phyloP scores from a whole-genome alignment of 768 basidiomycete genomes.

The Candolleomyces aberdarensis region DNA sequence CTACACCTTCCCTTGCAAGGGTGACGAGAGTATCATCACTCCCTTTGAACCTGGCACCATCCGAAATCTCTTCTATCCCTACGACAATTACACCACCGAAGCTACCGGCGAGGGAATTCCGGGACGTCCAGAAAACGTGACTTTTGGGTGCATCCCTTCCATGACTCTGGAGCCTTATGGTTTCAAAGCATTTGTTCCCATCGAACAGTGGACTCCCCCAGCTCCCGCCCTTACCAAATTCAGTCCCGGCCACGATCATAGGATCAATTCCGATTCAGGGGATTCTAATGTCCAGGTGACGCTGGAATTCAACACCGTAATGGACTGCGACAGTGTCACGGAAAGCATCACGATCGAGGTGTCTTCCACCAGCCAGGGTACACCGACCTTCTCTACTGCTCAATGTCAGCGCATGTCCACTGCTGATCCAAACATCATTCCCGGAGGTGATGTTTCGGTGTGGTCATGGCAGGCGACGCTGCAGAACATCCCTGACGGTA shows the following conservation, averaged over 20 bases:
- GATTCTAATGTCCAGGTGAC: constrained; percentile 62
- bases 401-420: constrained; percentile 50
- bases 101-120: constrained; percentile 65
- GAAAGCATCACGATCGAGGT: constrained; percentile 61
- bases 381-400: constrained; percentile 49
- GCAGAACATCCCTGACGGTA: constrained; percentile 74
- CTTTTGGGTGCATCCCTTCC: constrained; percentile 65
- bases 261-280: constrained; percentile 47
- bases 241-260: constrained; percentile 82
- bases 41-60: constrained; percentile 50
- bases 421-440: constrained; percentile 46
- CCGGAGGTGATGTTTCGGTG: constrained; percentile 52
- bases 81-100: constrained; percentile 69
- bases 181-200: constrained; percentile 80
- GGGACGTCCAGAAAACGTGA: constrained; percentile 57
- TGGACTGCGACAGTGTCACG: constrained; percentile 74
- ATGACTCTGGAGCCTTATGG: constrained; percentile 72
- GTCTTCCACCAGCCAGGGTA: constrained; percentile 63
- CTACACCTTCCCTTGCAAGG: constrained; percentile 60
- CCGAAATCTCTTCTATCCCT: constrained; percentile 79
- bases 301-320: constrained; percentile 75
- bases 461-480: constrained; percentile 80
- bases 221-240: constrained; percentile 77
- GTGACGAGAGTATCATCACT: constrained; percentile 61
- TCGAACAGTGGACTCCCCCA: constrained; percentile 62